phyloP scores from a whole-genome alignment of 129 eudicot species.

The Artemisia argyi region DNA sequence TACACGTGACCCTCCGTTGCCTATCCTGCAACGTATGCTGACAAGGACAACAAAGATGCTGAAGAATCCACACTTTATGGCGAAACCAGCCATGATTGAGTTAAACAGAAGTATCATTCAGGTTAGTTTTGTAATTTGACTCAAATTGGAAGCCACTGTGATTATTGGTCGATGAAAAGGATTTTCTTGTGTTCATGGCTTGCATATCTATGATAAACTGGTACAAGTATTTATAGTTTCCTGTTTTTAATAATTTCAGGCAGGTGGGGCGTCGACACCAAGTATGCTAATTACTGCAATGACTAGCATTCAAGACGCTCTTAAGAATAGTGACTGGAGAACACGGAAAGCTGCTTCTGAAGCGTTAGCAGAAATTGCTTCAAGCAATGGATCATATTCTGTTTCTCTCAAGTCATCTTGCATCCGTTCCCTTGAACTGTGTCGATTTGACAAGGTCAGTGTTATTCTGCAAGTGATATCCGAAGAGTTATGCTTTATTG shows the following conservation, averaged over 20 bases:
- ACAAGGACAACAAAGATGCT: constrained; percentile 74
- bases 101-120: constrained; percentile 77
- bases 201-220: constrained; percentile 1
- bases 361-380: constrained; percentile 74
- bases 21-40: constrained; percentile 76
- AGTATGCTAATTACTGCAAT: constrained; percentile 62
- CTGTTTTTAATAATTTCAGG: constrained; percentile 44
- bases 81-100: constrained; percentile 81
- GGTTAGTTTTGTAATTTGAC: constrained; percentile 48
- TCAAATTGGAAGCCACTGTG: background rate
- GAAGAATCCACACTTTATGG: constrained; percentile 84
- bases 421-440: constrained; percentile 71
- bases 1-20: constrained; percentile 61
- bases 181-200: background rate
- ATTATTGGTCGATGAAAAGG: constrained; percentile 7
- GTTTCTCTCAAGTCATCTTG: constrained; percentile 66
- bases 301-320: constrained; percentile 82
- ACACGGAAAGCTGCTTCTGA: constrained; percentile 84
- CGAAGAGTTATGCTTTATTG: constrained; percentile 7
- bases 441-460: constrained; percentile 90
- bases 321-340: constrained; percentile 81
- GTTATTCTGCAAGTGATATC: background rate
- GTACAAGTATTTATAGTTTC: background rate
- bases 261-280: constrained; percentile 77
- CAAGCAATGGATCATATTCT: constrained; percentile 59